Base-by-base conservation (phyloP, 1,139 yeast genomes). In the Candida sojae region DNA sequence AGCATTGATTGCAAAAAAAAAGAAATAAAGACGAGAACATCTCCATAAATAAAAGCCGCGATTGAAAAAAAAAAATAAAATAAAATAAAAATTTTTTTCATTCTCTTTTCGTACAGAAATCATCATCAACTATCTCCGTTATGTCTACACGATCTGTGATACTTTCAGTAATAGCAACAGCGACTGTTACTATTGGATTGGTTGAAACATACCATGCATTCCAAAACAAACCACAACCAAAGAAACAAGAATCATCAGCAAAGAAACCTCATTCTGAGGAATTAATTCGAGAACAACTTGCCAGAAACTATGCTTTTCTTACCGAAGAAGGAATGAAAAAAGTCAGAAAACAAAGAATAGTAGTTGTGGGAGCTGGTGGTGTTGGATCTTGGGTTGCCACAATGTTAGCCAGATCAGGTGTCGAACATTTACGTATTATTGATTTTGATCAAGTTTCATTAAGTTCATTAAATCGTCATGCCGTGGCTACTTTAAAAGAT, bases 341-440 rank as follows among this genome's bases (percentile, higher is more conserved):
- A 52, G 80, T 93, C 21, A 82, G 96, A 48, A 67, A 74, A n/a
- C 86, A 90, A 58, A 78, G 82, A 51, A 81, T 93, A 2, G 86
- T 90, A 3, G 88, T 93, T 13, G 97, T 93, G n/a, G 99, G 99
- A 29, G 96, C 93, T 8, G 99, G 99, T 46, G 99, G 99, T 42
- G 99, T 93, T 33, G 99, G 99, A 2, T 91, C 98, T 0, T 92
- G 97, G 95, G 96, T 87, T 9, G 87, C 91, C 6, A 87, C 96
- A 2, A 90, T 95, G 90, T 76, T 93, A 50, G 88, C 88, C 1
- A 82, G 99, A 58, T 88, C 96, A 7, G 99, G 99, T 9, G 86
- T 92, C 33, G 85, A 86, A 12, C 79, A 80, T 50, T 68, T 93
- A 47, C 79, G 92, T 57, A 78, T 93, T 52, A 84, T 93, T 51